These are phyloP conservation scores for Phyllosticta paracitricarpa DNA, from an alignment of 2,329 filamentous ascomycete species.

Conservation along the genomic window DNA sequence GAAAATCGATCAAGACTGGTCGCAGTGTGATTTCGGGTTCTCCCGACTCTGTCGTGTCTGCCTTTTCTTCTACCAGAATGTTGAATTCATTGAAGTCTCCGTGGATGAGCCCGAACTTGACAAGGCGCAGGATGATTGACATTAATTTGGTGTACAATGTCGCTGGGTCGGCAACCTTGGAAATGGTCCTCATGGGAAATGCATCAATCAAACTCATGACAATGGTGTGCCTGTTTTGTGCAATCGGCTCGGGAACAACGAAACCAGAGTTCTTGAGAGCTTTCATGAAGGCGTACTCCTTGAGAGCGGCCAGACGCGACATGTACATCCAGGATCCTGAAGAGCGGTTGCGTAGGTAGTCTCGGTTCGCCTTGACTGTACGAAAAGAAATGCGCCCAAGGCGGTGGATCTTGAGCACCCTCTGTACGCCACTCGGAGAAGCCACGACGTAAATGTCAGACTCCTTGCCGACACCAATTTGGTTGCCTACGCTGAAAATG, in stretches of 20 bases:
- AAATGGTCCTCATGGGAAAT: conserved; percentile 82
- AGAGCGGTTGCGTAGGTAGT: conserved; percentile 76
- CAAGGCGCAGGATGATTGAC: conserved; percentile 71
- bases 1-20: conserved; percentile 92
- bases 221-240: conserved; percentile 88
- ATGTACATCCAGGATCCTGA: conserved; percentile 97
- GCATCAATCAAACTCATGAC: conserved; percentile 93
- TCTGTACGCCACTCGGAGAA: conserved; percentile 63
- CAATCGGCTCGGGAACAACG: conserved; percentile 76
- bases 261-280: conserved; percentile 76
- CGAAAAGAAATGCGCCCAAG: conserved; percentile 94
- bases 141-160: conserved; percentile 88
- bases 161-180: conserved; percentile 71
- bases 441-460: conserved; percentile 95
- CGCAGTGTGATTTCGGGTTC: conserved; percentile 44
- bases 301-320: conserved; percentile 81
- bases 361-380: conserved; percentile 88
- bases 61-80: conserved; percentile 76
- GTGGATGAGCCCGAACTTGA: conserved; percentile 82
- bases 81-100: conserved; percentile 99
- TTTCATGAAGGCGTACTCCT: conserved; percentile 91
- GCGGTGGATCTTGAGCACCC: conserved; percentile 89
- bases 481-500: conserved; percentile 86
- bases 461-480: conserved; percentile 94
- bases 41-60: conserved; percentile 1